Base-by-base conservation (phyloP, 192 early-diverging fungal genomes). In the Mortierella hygrophila region DNA sequence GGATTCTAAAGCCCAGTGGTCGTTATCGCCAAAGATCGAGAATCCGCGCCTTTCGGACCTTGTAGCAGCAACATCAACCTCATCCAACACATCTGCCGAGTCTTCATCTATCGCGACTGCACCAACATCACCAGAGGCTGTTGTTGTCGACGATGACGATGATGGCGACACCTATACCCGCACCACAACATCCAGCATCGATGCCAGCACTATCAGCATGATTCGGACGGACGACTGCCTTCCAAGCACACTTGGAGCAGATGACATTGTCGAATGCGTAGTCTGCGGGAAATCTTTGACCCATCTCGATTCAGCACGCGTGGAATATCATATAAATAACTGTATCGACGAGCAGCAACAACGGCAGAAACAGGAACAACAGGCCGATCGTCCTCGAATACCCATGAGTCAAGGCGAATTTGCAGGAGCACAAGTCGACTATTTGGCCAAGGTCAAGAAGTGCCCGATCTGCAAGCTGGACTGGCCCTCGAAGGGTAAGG, bases 381-480 rank as follows among this genome's bases (percentile, higher is more conserved):
- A 9, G 38, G 41, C 65, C 2, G 11, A 44, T 5, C 8, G 71
- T 11, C 65, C 71, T 20, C 44, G 44, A 49, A 6, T 9, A 13
- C 70, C 77, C 11, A 21, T 55, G 6, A 84, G 54, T 37, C 72
- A 74, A 9, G 68, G 21, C 1, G 72, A 69, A 13, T 79, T 79
- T 26, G 82, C 82, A 23, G 82, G 82, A 6, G 72, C 57, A 3
- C 77, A 74, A 26, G 72, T 84, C 23, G 82, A 84, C 55, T 84
- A 84, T 57, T 46, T 84, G 26, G 63, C 82, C 0, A 74, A 70
- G 41, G 77, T 84, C 23, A 77, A 77, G 29, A 68, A 49, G n/a
- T 84, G 82, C 70, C 82, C 82, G 42, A 79, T 84, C 38, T 84
- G 82, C 47, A 84, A 84, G 68, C 77, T 68, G 52, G 65, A 68